Conservation (phyloP, 805 yeast genomes). For the Ogataea parapolymorpha region DNA sequence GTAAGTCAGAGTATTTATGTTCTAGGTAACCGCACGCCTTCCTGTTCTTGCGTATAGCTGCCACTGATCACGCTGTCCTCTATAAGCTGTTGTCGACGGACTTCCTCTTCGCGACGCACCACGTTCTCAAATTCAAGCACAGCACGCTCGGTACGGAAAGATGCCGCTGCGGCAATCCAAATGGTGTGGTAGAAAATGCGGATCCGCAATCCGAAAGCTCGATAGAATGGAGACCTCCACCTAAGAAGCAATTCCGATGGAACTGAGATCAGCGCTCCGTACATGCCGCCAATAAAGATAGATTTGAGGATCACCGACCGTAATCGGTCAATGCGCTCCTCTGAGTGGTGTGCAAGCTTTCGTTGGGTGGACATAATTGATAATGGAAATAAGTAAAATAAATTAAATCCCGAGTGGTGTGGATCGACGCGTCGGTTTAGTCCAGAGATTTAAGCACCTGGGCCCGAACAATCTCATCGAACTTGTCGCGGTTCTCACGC, state of each 20-base stretch:
- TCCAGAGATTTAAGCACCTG: constrained; percentile 76
- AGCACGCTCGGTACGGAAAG: constrained; percentile 34
- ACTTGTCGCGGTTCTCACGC: constrained; percentile 78
- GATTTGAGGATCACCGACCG: constrained; percentile 31
- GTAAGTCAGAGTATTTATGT: not conserved
- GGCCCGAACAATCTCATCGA: constrained; percentile 56
- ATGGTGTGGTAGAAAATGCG: constrained; percentile 37
- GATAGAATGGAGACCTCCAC: constrained; percentile 37
- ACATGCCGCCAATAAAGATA: constrained; percentile 34
- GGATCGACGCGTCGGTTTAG: constrained; percentile 34
- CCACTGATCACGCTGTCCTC: constrained; percentile 35
- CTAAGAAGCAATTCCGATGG: constrained; percentile 35
- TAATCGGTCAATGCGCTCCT: constrained; percentile 25
- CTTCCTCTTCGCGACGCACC: constrained; percentile 31
- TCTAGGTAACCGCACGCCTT: constrained; percentile 6
- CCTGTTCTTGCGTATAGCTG: constrained; percentile 30
- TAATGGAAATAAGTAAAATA: not conserved
- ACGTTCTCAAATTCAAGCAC: constrained; percentile 33
- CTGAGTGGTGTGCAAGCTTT: constrained; percentile 23
- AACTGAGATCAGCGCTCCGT: constrained; percentile 37
- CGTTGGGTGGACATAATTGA: constrained; percentile 6
- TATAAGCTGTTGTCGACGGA: constrained; percentile 30
- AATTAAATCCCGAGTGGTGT: constrained; percentile 1
- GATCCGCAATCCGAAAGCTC: constrained; percentile 36
- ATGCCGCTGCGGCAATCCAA: constrained; percentile 35